These are phyloP conservation scores for Hemerocallis citrina DNA, from an alignment of 106 monocot genomes.

Conservation along the genomic window DNA sequence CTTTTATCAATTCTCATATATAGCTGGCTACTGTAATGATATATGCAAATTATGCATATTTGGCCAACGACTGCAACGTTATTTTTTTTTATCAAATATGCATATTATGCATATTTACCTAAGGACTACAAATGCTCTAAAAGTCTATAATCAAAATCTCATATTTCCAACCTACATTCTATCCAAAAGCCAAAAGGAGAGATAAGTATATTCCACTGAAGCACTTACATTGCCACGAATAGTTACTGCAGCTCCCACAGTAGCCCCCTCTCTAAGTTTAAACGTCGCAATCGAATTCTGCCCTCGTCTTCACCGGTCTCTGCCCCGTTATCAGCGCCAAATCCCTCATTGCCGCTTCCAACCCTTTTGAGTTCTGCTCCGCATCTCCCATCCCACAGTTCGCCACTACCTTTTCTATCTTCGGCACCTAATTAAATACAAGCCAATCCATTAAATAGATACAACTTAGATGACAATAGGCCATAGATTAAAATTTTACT, in stretches of 20 bases:
- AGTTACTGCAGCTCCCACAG: slow-evolving; percentile 80
- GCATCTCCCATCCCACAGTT: slow-evolving; percentile 96
- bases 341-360: slow-evolving; percentile 79
- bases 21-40: too few species aligned
- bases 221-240: slow-evolving; percentile 70
- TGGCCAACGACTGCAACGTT: too few species aligned
- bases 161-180: neutral
- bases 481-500: too few species aligned
- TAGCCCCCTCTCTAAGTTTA: slow-evolving; percentile 74
- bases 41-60: too few species aligned
- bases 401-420: slow-evolving; percentile 86
- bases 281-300: slow-evolving; percentile 76
- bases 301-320: slow-evolving; percentile 79
- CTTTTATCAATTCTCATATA: too few species aligned
- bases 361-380: slow-evolving; percentile 79
- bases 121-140: too few species aligned
- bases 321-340: slow-evolving; percentile 74
- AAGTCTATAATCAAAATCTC: too few species aligned
- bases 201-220: neutral
- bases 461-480: too few species aligned
- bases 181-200: neutral
- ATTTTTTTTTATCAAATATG: too few species aligned
- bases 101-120: too few species aligned
- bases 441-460: too few species aligned
- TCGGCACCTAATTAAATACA: slow-evolving; percentile 74